Evolutionary conservation across 2,329 filamentous ascomycete genomes (phyloP), one percentile per base, ranked within the genome.

Genomic region (Fusarium tuaranense): DNA sequence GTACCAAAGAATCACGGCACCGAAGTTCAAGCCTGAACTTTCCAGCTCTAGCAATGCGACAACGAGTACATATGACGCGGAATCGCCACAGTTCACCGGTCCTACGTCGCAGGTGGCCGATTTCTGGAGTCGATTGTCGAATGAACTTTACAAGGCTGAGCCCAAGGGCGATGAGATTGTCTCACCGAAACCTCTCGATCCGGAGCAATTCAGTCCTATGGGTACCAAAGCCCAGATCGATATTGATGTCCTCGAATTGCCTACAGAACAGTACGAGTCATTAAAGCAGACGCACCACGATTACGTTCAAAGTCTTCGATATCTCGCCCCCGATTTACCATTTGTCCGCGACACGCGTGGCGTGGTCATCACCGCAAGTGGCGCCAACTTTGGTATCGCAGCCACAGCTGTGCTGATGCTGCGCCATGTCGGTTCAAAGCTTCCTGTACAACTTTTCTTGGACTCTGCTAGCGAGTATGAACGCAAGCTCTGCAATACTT

Each of bases 321-420:
- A 66, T n/a, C 68, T 78, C 3, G 63, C 71, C 2, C 69, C 72
- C 0, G 51, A 66, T 13, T 12, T 78, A 1, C 76, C 76, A 0
- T 78, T 70, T 34, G 38, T 34, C 1, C 59, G 14, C 27, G 51
- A 55, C 14, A 71, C 75, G 2, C 68, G 67, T 10, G 76, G 76
- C 0, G 38, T 78, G 4, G 76, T 78, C 14, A 78, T 78, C 25
- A 78, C 76, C 4, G 64, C 76, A 0, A 70, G 67, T 18, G 75
- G 73, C 1, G 68, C 71, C 0, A 64, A 41, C 0, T 60, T 78
- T 14, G 76, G 76, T 0, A 72, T 78, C 9, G 76, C 76, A 36
- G 65, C 67, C 18, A 78, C 76, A 2, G 71, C 76, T 8, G 53
- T 78, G 9, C 13, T 71, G 6, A 78, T 78, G 76, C 62, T 78